Percentiles rank a stretch among this genome's conserved stretches.
phyloP scores from a whole-genome alignment of 257 asterid species.

The Plectranthus barbatus region DNA sequence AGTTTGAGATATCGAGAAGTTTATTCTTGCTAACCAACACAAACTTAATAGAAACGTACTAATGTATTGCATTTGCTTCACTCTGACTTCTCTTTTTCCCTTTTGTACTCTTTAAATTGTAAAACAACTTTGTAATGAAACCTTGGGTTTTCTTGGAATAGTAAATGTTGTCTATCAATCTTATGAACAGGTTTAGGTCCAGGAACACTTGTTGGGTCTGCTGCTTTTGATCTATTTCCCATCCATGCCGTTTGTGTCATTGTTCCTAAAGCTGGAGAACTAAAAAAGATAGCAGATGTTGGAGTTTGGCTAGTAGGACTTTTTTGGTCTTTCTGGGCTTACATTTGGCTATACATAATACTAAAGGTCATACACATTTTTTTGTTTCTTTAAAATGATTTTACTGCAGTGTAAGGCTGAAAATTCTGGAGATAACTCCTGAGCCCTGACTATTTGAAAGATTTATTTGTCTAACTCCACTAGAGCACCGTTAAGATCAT shows the following conservation, averaged over 20 bases:
- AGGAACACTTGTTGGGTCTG: slow-evolving; percentile 97
- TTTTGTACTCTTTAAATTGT: background rate
- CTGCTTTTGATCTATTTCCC: slow-evolving; percentile 95
- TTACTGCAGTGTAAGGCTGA: background rate
- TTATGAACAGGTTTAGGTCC: slow-evolving; percentile 78
- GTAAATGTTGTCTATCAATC: background rate
- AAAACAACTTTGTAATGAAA: background rate
- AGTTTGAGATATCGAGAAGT: background rate
- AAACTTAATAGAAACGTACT: background rate
- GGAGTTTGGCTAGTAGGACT: slow-evolving; percentile 98
- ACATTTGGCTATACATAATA: slow-evolving; percentile 85
- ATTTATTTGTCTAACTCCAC: background rate
- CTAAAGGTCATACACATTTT: slow-evolving; percentile 60
- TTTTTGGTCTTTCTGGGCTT: slow-evolving; percentile 99
- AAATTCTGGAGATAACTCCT: background rate
- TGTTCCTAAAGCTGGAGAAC: slow-evolving; percentile 89
- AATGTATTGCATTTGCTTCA: background rate
- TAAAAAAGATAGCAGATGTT: slow-evolving; percentile 78
- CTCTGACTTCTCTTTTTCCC: background rate
- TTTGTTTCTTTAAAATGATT: slow-evolving; percentile 6
- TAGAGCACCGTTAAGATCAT: background rate
- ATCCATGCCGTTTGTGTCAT: slow-evolving; percentile 96
- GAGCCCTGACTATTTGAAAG: background rate
- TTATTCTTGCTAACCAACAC: background rate
- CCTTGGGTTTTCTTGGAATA: background rate